Base-by-base conservation (phyloP, 2,329 filamentous ascomycete species). In the Alternaria metachromatica region DNA sequence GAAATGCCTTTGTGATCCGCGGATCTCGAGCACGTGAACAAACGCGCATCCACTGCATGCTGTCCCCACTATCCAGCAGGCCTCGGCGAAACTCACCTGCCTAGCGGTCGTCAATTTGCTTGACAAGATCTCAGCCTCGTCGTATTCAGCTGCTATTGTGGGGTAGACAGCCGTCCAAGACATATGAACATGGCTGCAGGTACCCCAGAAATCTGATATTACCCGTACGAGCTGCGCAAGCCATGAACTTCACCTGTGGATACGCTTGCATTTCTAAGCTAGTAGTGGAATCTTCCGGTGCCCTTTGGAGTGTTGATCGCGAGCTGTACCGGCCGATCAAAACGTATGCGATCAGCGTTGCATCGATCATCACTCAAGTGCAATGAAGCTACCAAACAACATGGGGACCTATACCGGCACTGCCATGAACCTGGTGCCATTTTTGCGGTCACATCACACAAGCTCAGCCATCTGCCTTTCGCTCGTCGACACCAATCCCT, bases 181-280 rank as follows among this genome's bases (percentile, higher is more conserved):
- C 53, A 30, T 43, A 63, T 62, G 21, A 37, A 18, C 6, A 23
- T 55, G 23, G 15, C 25, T 50, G 23, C 56, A 63, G 45, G 56
- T 53, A 58, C 37, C 60, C 49, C n/a, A 60, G 65, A 46, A 45
- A 41, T 37, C 60, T 49, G 15, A 69, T 68, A 69, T 76, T 75
- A 76, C 61, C 71, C 72, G 69, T 68, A 74, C 71, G 68, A 72
- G 55, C 18, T 45, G 56, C 43, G 44, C 60, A 63, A 58, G 48
- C 51, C 46, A 55, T 28, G 13, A 18, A 43, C 33, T 33, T 37
- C 18, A 26, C 18, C 12, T 30, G 30, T 28, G 28, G 49, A 21
- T 10, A 9, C 12, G 6, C 13, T 62, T 49, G n/a, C 46, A 53
- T 9, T 13, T 37, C 33, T 13, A 7, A 23, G 49, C 20, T 33